Conservation (phyloP, 2,329 filamentous ascomycete genomes). For the Fusarium globosum region DNA sequence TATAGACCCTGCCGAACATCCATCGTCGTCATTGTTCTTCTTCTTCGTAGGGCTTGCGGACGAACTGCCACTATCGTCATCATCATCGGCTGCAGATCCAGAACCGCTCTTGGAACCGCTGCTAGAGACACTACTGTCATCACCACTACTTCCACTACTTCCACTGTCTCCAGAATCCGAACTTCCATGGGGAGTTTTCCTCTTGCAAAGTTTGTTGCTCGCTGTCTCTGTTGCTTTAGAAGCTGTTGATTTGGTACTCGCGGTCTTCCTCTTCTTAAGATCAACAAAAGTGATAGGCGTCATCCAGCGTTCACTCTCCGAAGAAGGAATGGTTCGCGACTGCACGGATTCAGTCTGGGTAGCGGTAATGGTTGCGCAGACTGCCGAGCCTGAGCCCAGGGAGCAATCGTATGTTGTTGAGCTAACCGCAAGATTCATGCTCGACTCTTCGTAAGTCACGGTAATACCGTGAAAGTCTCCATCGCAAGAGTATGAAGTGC, state of each 20-base stretch:
- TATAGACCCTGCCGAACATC: conserved; percentile 13
- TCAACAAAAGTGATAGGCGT: conserved; percentile 36
- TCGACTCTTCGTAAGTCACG: conserved; percentile 27
- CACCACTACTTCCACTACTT: not conserved
- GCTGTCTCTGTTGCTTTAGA: not conserved
- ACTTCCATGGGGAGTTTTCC: not conserved
- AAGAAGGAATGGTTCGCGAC: conserved; percentile 10
- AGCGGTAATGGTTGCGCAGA: conserved; percentile 14
- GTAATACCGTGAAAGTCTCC: conserved; percentile 39
- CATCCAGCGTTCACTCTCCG: conserved; percentile 36
- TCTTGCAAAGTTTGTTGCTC: conserved; percentile 13
- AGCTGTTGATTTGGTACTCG: not conserved
- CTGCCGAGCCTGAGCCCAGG: conserved; percentile 5
- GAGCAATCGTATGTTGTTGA: conserved; percentile 38
- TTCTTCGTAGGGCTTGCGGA: conserved; percentile 3
- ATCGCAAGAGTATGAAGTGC: conserved; percentile 30
- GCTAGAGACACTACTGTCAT: not conserved
- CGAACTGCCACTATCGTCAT: not conserved
- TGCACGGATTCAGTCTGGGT: not conserved
- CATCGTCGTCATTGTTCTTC: not conserved
- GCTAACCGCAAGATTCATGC: conserved; percentile 26
- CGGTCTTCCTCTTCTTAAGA: conserved; percentile 10
- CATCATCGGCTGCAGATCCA: not conserved
- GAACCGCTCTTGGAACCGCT: not conserved
- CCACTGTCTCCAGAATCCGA: not conserved